Evolutionary conservation across 495 filamentous ascomycete genomes (phyloP), one percentile per base, ranked within the genome.

Genomic region (Margaritispora aquatica): DNA sequence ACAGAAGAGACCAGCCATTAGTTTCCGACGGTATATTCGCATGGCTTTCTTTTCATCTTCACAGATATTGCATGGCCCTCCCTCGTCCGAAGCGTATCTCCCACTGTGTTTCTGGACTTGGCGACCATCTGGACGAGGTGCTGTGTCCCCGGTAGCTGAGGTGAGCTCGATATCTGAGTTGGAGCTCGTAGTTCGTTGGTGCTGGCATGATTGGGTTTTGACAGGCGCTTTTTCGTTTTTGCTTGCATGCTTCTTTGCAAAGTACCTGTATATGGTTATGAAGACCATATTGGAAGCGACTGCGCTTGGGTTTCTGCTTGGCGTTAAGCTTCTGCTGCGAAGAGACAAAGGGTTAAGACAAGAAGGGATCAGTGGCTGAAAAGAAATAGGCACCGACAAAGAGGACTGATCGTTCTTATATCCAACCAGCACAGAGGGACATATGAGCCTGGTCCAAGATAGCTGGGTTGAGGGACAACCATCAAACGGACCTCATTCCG

Each of bases 1-100:
- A 3, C 78, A 53, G 41, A 79, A 70, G 10, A 87, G 69, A 9
- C 80, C 79, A 15, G 71, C 41, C 23, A 83, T 72, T 21, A 87
- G 69, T 64, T 77, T 83, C 73, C 72, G 76, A 22, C 84, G 72
- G 63, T 84, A 81, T 21, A 1, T 9, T 8, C 2, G 52, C 24
- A 48, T 48, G 2, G 44, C 24, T 53, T 27, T 50, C 55, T 61
- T 58, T 38, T 65, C 58, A 13, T 61, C 48, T 48, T 55, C 38
- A 44, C 58, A 60, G 22, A 55, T 49, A 22, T 21, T 23, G 20
- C 58, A 60, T 9, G 34, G 9, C 17, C 26, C 8, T 7, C 22
- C 26, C 22, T 41, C 29, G 10, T 38, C 11, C 31, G 27, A 1
- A 22, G 26, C 46, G 13, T 21, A 17, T 34, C 53, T 4, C 21